These are phyloP conservation scores for Russula abietina DNA, from an alignment of 768 basidiomycete species.

Conservation along the genomic window DNA sequence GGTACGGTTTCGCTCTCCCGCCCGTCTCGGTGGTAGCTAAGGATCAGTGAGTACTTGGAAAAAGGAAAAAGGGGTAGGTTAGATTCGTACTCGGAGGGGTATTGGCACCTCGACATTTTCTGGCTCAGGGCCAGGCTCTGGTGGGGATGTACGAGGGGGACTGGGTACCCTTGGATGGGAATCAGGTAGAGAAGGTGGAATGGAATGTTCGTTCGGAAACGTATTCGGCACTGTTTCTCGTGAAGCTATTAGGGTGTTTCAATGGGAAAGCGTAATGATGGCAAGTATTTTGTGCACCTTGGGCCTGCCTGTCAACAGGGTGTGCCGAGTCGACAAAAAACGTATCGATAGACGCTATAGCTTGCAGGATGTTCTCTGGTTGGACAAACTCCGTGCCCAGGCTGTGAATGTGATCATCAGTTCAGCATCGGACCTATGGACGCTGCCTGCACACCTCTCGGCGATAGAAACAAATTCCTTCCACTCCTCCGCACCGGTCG, in stretches of 20 bases:
- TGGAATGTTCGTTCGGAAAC: constrained; percentile 45
- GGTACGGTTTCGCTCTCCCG: neutral
- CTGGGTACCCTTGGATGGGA: neutral
- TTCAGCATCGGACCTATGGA: neutral
- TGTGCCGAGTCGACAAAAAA: constrained; percentile 36
- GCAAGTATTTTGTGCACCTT: constrained; percentile 10
- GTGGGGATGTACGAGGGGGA: neutral
- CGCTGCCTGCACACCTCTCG: constrained; percentile 37
- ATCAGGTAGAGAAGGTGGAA: constrained; percentile 27
- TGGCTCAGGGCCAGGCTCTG: neutral
- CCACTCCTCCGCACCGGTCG: constrained; percentile 52
- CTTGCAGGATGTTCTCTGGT: constrained; percentile 46
- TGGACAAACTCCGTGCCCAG: constrained; percentile 40
- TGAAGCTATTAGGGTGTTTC: constrained; percentile 4
- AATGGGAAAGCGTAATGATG: neutral
- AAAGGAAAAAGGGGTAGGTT: neutral
- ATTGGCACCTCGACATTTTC: neutral
- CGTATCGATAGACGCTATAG: constrained; percentile 37
- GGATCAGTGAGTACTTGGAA: neutral
- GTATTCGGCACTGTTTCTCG: constrained; percentile 46
- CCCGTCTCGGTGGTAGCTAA: constrained; percentile 20
- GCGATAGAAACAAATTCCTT: constrained; percentile 46
- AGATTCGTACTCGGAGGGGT: constrained; percentile 5
- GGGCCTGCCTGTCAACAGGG: constrained; percentile 25
- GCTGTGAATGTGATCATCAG: constrained; percentile 28